Evolutionary conservation across 164 flowering plant genomes (phyloP), one percentile per base, ranked within the genome.

Genomic region (Amborella trichopoda): DNA sequence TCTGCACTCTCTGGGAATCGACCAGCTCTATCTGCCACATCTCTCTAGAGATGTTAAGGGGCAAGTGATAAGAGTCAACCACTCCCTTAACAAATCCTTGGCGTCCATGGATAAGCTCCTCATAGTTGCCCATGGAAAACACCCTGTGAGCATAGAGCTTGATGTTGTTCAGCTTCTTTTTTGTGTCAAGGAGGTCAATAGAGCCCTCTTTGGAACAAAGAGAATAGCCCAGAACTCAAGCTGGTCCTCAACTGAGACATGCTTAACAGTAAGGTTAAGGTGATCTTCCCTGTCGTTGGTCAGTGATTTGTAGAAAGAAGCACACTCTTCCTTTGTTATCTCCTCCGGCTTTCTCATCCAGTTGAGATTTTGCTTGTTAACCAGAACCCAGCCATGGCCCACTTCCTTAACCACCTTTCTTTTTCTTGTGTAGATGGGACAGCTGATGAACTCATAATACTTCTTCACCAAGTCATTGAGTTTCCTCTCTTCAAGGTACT

Each of bases 261-360:
- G 69, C 60, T 66, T 66, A 11, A 65, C 69, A 8, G 62, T n/a
- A n/a, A n/a, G n/a, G n/a, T n/a, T 59, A 26, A 65, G 43, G 32
- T 65, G 58, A 17, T 46, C 58, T 26, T 54, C 58, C 58, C 58
- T 46, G 37, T 54, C 58, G 26, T 54, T 62, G 50, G 69, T 65
- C 0, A 65, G 48, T 24, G 62, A 56, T 62, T 65, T 65, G 59
- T 65, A 65, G 40, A 65, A 65, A 1, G 69, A 42, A 4, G 69
- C 62, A 44, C 61, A 65, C 36, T 65, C 69, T 36, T 65, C 69
- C 59, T 65, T 65, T 2, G 66, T 58, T 13, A 66, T 66, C 55
- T 66, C 70, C 46, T 66, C 67, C 1, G 70, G 63, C 67, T 66
- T 66, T 48, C 70, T 54, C 66, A 66, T 45, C 70, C 70, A 66